These are phyloP conservation scores for Echeveria elegans DNA, from an alignment of 164 flowering plant species.

Conservation along the genomic window DNA sequence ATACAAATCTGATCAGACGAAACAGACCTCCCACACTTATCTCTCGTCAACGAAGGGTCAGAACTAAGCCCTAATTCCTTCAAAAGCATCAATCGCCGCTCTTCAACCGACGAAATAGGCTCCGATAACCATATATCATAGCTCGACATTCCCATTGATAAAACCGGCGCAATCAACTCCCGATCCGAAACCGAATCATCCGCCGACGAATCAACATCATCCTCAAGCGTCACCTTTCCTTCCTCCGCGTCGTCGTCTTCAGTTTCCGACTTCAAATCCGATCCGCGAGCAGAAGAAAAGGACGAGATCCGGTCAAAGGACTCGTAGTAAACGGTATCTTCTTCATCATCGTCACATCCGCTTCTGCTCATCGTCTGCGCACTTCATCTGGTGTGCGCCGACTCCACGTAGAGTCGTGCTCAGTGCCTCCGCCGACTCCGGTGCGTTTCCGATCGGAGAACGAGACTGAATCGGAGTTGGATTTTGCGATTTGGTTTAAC, in stretches of 20 bases:
- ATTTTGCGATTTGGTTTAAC: background rate
- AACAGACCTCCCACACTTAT: constrained; percentile 24
- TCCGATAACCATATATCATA: constrained; percentile 85
- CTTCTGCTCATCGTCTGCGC: constrained; percentile 8
- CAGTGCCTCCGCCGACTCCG: background rate
- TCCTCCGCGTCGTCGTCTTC: constrained; percentile 22
- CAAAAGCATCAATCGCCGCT: constrained; percentile 73
- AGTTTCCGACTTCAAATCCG: constrained; percentile 16
- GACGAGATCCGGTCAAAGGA: constrained; percentile 82
- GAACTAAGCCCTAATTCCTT: constrained; percentile 59
- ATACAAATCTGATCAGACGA: constrained; percentile 25
- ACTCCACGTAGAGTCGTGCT: background rate
- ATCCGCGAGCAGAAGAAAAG: constrained; percentile 18
- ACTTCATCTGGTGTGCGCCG: constrained; percentile 7
- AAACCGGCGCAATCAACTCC: constrained; percentile 13
- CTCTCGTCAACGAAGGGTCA: constrained; percentile 43
- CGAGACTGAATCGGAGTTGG: background rate
- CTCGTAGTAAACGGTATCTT: constrained; percentile 61
- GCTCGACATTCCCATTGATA: constrained; percentile 40
- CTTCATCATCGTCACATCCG: constrained; percentile 17
- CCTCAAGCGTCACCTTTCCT: too few species aligned
- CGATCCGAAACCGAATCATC: constrained; percentile 5
- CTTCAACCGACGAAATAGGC: constrained; percentile 60
- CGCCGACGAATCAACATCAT: constrained; percentile 3
- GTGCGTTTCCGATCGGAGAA: background rate